A percentile compares a stretch with the other conserved stretches of the same genome.
Conservation (phyloP, 225 moss, liverwort and hornwort genomes). For the Pseudisothecium myosuroides region DNA sequence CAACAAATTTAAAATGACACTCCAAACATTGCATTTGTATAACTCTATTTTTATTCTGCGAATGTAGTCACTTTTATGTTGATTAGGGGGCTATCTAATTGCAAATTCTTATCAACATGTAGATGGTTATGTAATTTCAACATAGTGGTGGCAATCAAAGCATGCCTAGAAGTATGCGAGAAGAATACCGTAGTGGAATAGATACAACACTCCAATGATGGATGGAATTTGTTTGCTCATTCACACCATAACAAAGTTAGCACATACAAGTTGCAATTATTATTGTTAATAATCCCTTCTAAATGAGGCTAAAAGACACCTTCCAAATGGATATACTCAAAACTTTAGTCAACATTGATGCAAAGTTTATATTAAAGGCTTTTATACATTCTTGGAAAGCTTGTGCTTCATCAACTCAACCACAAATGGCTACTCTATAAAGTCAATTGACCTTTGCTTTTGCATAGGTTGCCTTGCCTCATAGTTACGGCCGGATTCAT, state of each 20-base stretch:
- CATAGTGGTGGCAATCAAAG: neutral
- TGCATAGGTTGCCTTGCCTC: neutral
- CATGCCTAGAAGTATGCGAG: neutral
- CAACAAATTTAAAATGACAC: neutral
- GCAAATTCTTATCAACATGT: neutral
- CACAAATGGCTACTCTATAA: too few relatives aligned
- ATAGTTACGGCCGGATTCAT: neutral
- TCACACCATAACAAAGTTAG: neutral
- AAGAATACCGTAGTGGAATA: neutral
- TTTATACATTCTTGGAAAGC: neutral
- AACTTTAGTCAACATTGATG: fast-evolving
- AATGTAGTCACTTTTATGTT: neutral
- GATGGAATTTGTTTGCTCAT: neutral
- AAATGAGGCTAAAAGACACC: neutral
- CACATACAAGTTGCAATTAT: neutral
- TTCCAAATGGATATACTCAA: neutral
- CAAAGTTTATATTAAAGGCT: neutral
- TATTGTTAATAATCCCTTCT: neutral
- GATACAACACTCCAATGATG: neutral
- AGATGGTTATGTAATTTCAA: neutral
- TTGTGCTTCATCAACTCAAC: fast-evolving
- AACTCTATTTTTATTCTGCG: neutral
- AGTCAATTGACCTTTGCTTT: fast-evolving
- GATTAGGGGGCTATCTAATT: neutral
- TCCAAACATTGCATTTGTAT: neutral